A percentile compares a stretch with the other conserved stretches of the same genome.
Conservation (phyloP, 2,329 filamentous ascomycete species). For the Diaporthe velutina region DNA sequence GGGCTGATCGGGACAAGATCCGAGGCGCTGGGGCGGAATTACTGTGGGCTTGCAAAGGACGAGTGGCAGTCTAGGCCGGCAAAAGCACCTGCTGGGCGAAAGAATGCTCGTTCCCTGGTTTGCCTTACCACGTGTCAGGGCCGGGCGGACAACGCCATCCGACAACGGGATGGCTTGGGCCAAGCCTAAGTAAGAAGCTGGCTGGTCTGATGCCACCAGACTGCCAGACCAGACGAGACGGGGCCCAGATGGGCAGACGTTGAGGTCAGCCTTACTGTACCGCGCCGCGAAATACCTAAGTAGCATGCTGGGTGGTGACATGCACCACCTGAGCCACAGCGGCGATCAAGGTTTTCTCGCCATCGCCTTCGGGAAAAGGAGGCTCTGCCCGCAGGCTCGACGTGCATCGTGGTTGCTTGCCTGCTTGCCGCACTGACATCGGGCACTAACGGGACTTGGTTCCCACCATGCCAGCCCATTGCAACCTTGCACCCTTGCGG, state of each 20-base stretch:
- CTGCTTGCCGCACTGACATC: conserved; percentile 18
- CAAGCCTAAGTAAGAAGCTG: conserved; percentile 5
- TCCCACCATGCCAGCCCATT: background rate
- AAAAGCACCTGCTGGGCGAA: background rate
- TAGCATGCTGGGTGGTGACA: conserved; percentile 5
- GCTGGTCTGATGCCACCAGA: conserved; percentile 14
- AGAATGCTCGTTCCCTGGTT: background rate
- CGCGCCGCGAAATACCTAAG: conserved; percentile 17
- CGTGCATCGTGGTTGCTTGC: background rate
- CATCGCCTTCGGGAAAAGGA: background rate
- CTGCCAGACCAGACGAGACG: background rate
- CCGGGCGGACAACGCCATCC: conserved; percentile 19
- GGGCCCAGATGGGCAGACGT: conserved; percentile 10
- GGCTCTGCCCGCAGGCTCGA: background rate
- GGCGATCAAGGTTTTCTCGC: background rate
- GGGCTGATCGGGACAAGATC: conserved; percentile 39
- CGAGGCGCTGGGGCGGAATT: conserved; percentile 31
- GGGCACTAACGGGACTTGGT: conserved; percentile 28
- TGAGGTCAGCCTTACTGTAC: conserved; percentile 19
- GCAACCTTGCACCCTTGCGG: conserved; percentile 9
- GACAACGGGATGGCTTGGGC: background rate
- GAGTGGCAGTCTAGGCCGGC: conserved; percentile 11
- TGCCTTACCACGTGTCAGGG: conserved; percentile 31
- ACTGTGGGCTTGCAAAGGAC: conserved; percentile 29
- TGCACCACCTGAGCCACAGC: background rate